Base-by-base conservation (phyloP, 495 filamentous ascomycete genomes). In the Penicillium dipodomyicola region DNA sequence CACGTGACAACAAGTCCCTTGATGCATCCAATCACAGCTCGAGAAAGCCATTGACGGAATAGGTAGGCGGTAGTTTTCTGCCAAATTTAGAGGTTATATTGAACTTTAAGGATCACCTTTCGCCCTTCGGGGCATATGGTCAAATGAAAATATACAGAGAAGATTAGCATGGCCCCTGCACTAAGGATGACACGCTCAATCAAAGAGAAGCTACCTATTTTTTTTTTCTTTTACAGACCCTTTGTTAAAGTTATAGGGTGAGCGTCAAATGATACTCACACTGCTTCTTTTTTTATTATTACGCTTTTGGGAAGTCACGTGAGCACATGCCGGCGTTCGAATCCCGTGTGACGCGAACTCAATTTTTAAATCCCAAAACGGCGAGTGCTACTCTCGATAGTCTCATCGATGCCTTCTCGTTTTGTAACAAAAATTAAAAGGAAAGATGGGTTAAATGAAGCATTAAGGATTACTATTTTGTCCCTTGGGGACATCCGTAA, bases 151-250 rank as follows among this genome's bases (percentile, higher is more conserved):
- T 81, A 87, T 85, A 86, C 83, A 90, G 85, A 92, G 87, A 92
- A 91, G 87, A 92, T 92, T 96, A 96, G 92, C 92, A 96, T 96
- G 91, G 92, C 92, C 92, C 92, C 92, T 97, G 92, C 91, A 96
- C 91, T 95, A 96, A 96, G 91, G 91, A 96, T 95, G 91, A 96
- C 90, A 96, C 91, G 90, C 90, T 91, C 83, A 89, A 91, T 90
- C 88, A 92, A 91, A 92, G 90, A 92, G 89, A 91, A 87, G 87
- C 88, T 90, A 88, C 80, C 72, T 82, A 78, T 88, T 86, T 87
- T 87, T 87, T 87, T 87, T 84, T 71, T 71, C 59, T 47, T 30
- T 71, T 70, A 61, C 54, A 51, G 43, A 44, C 52, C 47, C 27
- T 53, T 49, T 23, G 50, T 68, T 8, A 52, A 67, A 62, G 65